Evolutionary conservation across 495 filamentous ascomycete species (phyloP), one percentile per base, ranked within the genome.

Genomic region (Penicillium coprophilum): DNA sequence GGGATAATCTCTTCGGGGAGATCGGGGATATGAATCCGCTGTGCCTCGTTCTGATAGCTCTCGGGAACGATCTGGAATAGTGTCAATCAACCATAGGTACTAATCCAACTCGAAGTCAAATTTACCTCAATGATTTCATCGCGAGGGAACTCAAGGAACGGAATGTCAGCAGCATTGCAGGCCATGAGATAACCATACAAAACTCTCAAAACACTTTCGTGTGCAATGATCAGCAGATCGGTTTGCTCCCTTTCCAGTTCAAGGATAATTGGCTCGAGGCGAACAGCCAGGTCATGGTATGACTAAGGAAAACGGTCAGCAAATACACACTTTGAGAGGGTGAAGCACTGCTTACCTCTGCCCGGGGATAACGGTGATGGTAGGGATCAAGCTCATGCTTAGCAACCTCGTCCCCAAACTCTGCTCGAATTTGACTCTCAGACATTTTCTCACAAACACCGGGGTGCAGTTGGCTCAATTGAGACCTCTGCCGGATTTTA

Each of bases 101-200:
- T 55, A 38, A 44, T 53, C 9, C 41, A 3, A 63, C 48, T 36
- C 4, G 62, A 30, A 10, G 20, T 36, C 64, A 71, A 51, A 20
- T 23, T 55, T 68, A 86, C 86, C 81, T 98, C 95, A 65, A 99
- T 92, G 62, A 99, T 96, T 68, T 97, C 91, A 69, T 99, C 87
- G 10, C 95, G 87, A 11, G 94, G 92, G 65, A 99, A 99, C 57
- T 90, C 88, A 54, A 99, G 82, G 62, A 85, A 88, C 17, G 95
- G 95, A 57, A 99, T 99, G 62, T 96, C 91, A 60, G 85, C 86
- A n/a, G 95, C 92, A 71, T 90, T 91, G 74, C 95, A 97, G 55
- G 96, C 95, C 95, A 97, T 97, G 34, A 97, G 81, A 67, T 99
- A 99, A 12, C 93, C 92, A 66, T 97, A 99, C 23, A 99, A 78